Evolutionary conservation across 108 stramenopile species (phyloP), one percentile per base, ranked within the genome.

Genomic region (Cylindrotheca closterium): DNA sequence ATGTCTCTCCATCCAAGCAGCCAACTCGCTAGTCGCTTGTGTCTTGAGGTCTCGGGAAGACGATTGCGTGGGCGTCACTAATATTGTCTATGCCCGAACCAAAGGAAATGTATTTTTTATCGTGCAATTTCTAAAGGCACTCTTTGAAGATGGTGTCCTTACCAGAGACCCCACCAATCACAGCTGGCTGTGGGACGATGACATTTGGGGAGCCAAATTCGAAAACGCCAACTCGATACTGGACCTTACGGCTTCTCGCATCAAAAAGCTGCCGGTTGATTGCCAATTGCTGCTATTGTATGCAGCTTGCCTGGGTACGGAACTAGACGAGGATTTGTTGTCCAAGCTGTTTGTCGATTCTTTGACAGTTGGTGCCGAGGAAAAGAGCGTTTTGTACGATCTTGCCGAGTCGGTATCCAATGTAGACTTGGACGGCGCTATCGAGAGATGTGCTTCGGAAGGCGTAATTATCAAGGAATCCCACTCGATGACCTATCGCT

Each of bases 71-170:
- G 30, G 53, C 7, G 46, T 75, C 7, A 34, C 61, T 8, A 4
- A 45, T 8, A 37, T 59, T 45, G 24, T 22, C 23, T n/a, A 42
- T 23, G n/a, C 21, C 0, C 74, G 74, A 64, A 79, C 78, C 4
- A 27, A 55, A n/a, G 71, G 78, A 21, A 79, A 79, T 63, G 42
- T 68, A 8, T 79, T 70, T 30, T 73, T 68, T 23, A 15, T 73
- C 5, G 49, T 71, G 19, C 49, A 47, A 32, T 79, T 58, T 28
- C 51, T 79, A 24, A 61, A 47, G 46, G 46, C 26, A 10, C 47
- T 17, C 7, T 18, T 7, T 52, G 19, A 24, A 21, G n/a, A 52
- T 52, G 51, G 24, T 52, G 22, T 24, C n/a, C 51, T 23, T 18
- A 52, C 19, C n/a, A 7, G 24, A 7, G 22, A 52, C 24, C 12